phyloP scores from a whole-genome alignment of 352 stramenopile genomes.

The Phytophthora niederhauseri region DNA sequence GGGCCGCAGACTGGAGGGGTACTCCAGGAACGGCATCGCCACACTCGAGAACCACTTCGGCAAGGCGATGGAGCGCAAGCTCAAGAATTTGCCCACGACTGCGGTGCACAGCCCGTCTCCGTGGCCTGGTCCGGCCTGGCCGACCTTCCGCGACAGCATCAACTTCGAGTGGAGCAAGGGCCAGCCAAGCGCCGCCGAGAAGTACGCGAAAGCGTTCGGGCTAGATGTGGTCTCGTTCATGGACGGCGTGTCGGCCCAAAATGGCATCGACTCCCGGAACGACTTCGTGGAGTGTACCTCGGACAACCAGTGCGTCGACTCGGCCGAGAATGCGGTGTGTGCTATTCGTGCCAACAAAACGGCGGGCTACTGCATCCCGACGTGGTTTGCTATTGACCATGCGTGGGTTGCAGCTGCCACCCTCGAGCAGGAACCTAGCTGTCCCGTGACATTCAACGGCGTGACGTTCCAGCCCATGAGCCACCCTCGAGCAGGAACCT shows the following conservation, averaged over 20 bases:
- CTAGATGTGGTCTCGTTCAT: background rate
- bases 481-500: too few relatives aligned
- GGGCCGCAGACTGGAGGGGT: too few relatives aligned
- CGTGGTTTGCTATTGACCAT: constrained; percentile 50
- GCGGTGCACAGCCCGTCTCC: background rate
- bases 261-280: too few relatives aligned
- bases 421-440: too few relatives aligned
- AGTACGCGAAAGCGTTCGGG: background rate
- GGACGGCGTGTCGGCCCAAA: background rate
- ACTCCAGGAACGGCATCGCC: background rate
- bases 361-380: constrained; percentile 56
- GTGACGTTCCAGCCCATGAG: too few relatives aligned
- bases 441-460: too few relatives aligned
- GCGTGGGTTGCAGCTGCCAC: too few relatives aligned
- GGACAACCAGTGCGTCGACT: too few relatives aligned
- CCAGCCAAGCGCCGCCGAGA: background rate
- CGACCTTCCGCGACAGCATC: background rate
- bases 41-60: background rate
- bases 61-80: background rate
- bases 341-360: too few relatives aligned
- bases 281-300: too few relatives aligned
- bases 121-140: background rate
- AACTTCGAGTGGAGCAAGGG: background rate
- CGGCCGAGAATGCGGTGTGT: too few relatives aligned
- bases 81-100: background rate